Percentiles rank a stretch among this genome's conserved stretches.
Evolutionary conservation across 1,139 yeast species (phyloP).

Genomic region (Taiozyma sp.): DNA sequence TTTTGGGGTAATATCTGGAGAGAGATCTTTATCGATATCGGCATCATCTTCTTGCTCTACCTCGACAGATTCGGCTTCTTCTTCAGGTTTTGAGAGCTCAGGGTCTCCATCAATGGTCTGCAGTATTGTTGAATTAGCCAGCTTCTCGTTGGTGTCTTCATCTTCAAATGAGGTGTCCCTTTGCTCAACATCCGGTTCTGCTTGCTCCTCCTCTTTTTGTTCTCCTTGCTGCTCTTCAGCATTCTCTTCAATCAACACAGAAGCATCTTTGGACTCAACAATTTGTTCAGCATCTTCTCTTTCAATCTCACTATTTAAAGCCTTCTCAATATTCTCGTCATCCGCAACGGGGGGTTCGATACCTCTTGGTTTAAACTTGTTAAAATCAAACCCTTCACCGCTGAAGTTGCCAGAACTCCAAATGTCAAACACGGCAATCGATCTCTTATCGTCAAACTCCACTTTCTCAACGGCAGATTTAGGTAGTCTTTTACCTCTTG

Average conservation of each 20-base stretch:
- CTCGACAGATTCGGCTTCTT: background rate
- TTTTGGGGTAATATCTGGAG: background rate
- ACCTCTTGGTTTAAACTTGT: background rate
- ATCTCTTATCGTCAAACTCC: slow-evolving; percentile 31
- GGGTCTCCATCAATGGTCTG: background rate
- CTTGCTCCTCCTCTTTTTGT: too few species aligned
- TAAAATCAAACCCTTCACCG: background rate
- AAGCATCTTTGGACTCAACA: background rate
- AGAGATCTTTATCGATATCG: background rate
- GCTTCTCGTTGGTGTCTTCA: background rate
- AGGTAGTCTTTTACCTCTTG: slow-evolving; percentile 74
- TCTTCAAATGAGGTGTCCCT: background rate
- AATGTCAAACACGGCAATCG: slow-evolving; percentile 18
- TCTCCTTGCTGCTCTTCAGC: background rate
- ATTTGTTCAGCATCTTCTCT: background rate
- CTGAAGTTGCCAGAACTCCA: slow-evolving; percentile 17
- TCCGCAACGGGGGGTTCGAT: background rate
- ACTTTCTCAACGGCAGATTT: slow-evolving; percentile 46
- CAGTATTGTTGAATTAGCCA: background rate
- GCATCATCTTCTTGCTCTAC: background rate
- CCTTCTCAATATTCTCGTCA: background rate
- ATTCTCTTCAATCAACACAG: background rate
- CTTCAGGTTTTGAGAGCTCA: background rate
- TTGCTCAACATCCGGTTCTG: background rate
- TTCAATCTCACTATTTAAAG: background rate